Conservation (phyloP, 345 rosid species). For the Anacardium occidentale region DNA sequence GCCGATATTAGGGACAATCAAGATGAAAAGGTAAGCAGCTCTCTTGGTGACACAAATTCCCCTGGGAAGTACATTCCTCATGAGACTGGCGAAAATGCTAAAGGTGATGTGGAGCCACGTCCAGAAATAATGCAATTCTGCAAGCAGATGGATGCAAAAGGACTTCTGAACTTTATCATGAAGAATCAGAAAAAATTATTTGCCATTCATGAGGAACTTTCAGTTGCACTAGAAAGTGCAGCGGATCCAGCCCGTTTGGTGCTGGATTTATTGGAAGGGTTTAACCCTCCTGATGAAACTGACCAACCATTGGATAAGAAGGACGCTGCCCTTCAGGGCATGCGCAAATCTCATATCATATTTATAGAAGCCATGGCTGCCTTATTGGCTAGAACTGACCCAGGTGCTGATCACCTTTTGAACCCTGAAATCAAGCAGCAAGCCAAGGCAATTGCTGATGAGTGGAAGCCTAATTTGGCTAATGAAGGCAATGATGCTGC, state of each 20-base stretch:
- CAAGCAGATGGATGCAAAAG: conserved; percentile 66
- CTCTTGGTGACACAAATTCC: conserved; percentile 41
- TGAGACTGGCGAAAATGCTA: conserved; percentile 37
- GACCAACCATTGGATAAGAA: conserved; percentile 39
- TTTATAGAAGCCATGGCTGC: conserved; percentile 54
- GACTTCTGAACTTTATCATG: conserved; percentile 45
- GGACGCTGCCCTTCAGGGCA: conserved; percentile 61
- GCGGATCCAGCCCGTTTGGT: conserved; percentile 60
- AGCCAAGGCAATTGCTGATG: conserved; percentile 70
- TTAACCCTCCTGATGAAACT: conserved; percentile 47
- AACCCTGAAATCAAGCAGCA: conserved; percentile 57
- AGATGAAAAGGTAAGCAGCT: conserved; percentile 56
- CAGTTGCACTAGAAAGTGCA: conserved; percentile 58
- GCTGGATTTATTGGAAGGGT: conserved; percentile 56
- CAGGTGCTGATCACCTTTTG: conserved; percentile 52
- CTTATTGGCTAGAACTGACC: conserved; percentile 50
- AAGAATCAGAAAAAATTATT: conserved; percentile 45
- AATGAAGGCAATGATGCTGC: conserved; percentile 44
- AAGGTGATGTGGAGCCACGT: conserved; percentile 42
- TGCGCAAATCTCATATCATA: conserved; percentile 48
- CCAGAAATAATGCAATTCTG: conserved; percentile 54
- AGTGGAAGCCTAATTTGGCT: conserved; percentile 66
- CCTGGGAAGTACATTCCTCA: conserved; percentile 41
- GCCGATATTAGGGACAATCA: conserved; percentile 32
- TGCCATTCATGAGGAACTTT: conserved; percentile 46